Base-by-base conservation (phyloP, 345 rosid genomes). In the Hypericum androsaemum region DNA sequence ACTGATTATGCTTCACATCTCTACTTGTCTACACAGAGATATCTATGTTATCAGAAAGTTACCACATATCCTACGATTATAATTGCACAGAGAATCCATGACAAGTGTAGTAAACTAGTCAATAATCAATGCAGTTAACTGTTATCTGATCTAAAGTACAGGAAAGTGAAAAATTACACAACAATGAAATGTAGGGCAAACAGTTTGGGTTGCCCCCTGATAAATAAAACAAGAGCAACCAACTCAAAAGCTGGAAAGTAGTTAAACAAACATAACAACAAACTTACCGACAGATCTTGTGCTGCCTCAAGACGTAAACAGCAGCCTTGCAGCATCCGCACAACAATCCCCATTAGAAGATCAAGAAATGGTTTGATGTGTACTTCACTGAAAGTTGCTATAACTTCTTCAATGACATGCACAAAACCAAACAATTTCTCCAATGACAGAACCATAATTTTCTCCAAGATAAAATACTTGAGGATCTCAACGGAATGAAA, bases 321-420 rank as follows among this genome's bases (percentile, higher is more conserved):
- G 56, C 73, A 78, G 66, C 84, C 80, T 37, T 59, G 63, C 73
- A 92, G 43, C 43, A 92, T 68, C 59, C 80, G 84, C 47, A 80
- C 86, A 71, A 83, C 88, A 74, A 80, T 83, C 56, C 95, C 97
- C 86, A 85, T 83, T 59, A 92, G 58, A 45, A 88, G 71, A 69
- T 80, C 73, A 64, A 92, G 76, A 68, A 81, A 88, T 54, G 98
- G 94, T 61, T 63, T 63, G 67, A 81, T 43, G 63, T 62, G 95
- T 32, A 67, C 51, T 66, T 81, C 88, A 75, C 81, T 96, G 77
- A 92, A 85, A 68, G 78, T 80, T 58, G 66, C 78, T 56, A 92
- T 74, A 64, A 82, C 58, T 55, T 81, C 85, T 64, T 83, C 80
- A 66, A 88, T 70, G 47, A 92, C 98, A 67, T 88, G 94, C 65